Evolutionary conservation across 805 yeast genomes (phyloP), one percentile per base, ranked within the genome.

Genomic region (Blastobotrys parvus): DNA sequence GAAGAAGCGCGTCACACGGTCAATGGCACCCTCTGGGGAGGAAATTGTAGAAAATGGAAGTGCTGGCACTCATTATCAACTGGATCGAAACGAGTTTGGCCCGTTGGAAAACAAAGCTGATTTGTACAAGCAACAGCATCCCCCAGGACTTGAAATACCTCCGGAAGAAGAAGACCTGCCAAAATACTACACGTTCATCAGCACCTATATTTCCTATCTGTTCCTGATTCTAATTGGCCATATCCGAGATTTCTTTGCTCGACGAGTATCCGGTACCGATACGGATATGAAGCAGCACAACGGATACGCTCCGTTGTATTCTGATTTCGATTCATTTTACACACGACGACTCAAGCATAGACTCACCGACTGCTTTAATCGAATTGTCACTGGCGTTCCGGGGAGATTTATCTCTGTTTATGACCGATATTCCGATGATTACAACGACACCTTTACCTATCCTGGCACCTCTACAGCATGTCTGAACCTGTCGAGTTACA

Each of bases 341-440:
- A 82, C 89, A 35, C 81, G 99, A 56, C 80, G 97, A 56, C 74
- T 92, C 71, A 89, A 92, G 62, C 76, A 74, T 53, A 82, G 95
- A 64, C 76, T 92, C 46, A 95, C 85, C 60, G 97, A 90, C 65
- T 87, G 96, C 63, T 92, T 92, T 62, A 86, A 94, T 1, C 78
- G 95, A 60, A 96, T 96, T 35, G 86, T 94, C n/a, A 82, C 84
- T 46, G 97, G 97, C 41, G 97, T 90, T 17, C 97, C 99, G 1
- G 99, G 99, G 21, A 78, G 99, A 61, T 81, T 71, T 57, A 79
- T 90, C 54, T 75, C 79, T 45, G 81, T 95, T 55, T 80, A 82
- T 55, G 89, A 87, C 55, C 77, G 98, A 54, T 65, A 69, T 25
- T 72, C 88, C n/a, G 70, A 72, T 37, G 81, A 82, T 52, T 74